Percentiles rank a stretch among this genome's conserved stretches.
Conservation (phyloP, 371 early-diverging fungal genomes). For the Mucor plumbeus region DNA sequence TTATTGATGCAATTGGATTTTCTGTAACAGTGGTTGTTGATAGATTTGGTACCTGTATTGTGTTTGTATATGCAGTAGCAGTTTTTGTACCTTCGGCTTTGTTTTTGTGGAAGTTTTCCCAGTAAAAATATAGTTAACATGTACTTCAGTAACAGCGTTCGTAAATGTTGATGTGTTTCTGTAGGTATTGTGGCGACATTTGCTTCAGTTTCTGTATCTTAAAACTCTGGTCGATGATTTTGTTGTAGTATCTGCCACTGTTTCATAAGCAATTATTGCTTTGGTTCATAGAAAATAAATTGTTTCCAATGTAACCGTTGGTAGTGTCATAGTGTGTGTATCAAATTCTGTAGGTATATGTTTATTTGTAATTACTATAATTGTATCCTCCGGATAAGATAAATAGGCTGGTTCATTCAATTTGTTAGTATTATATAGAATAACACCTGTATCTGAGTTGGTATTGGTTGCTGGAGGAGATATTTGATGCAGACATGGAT, state of each 20-base stretch:
- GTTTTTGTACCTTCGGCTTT: not conserved
- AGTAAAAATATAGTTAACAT: not conserved
- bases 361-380: not conserved
- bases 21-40: not conserved
- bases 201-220: not conserved
- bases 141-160: not conserved
- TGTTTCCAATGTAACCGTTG: not conserved
- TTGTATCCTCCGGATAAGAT: not conserved
- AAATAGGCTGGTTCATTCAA: not conserved
- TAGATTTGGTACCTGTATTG: not conserved
- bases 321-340: not conserved
- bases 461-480: not conserved
- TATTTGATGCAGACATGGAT: not conserved
- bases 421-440: not conserved
- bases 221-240: not conserved
- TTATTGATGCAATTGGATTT: not conserved
- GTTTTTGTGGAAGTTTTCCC: not conserved
- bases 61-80: not conserved
- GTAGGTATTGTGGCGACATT: not conserved
- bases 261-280: not conserved
- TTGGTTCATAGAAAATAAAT: not conserved
- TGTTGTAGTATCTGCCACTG: not conserved
- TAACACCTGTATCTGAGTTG: not conserved
- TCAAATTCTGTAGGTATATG: not conserved
- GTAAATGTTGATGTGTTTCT: not conserved